Conservation (phyloP, 306 rosid species). For the Cucurbita maxima region DNA sequence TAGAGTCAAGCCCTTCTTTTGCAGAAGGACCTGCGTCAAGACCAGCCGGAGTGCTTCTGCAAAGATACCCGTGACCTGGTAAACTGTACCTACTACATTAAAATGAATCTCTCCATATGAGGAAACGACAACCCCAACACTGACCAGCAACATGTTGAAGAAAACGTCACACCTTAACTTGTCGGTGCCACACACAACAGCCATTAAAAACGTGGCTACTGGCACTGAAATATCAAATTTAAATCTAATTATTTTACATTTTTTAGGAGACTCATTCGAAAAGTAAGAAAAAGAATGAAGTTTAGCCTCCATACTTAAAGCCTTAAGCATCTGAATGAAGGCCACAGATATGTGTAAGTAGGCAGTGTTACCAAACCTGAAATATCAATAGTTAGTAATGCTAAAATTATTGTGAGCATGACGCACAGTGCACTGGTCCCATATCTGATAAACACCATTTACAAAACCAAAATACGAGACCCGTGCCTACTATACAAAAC, state of each 20-base stretch:
- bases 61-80: conserved; percentile 89
- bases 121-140: conserved; percentile 90
- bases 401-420: not conserved
- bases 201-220: conserved; percentile 82
- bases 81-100: conserved; percentile 73
- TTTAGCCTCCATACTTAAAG: conserved; percentile 44
- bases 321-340: conserved; percentile 99
- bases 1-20: conserved; percentile 82
- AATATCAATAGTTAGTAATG: conserved; percentile 2
- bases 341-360: conserved; percentile 96
- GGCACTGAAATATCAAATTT: conserved; percentile 62
- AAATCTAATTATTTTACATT: conserved; percentile 8
- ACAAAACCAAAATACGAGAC: not conserved
- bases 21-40: conserved; percentile 89
- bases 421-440: not conserved
- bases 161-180: conserved; percentile 85
- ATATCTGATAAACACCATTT: not conserved
- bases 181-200: conserved; percentile 81
- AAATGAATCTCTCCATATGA: conserved; percentile 94
- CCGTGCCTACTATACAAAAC: not conserved
- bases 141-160: conserved; percentile 88
- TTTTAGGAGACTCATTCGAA: not conserved
- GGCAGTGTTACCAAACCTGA: conserved; percentile 97
- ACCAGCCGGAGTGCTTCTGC: conserved; percentile 95
- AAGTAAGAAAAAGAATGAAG: not conserved